Evolutionary conservation across 352 stramenopile genomes (phyloP), one percentile per base, ranked within the genome.

Genomic region (Globisporangium irregulare): DNA sequence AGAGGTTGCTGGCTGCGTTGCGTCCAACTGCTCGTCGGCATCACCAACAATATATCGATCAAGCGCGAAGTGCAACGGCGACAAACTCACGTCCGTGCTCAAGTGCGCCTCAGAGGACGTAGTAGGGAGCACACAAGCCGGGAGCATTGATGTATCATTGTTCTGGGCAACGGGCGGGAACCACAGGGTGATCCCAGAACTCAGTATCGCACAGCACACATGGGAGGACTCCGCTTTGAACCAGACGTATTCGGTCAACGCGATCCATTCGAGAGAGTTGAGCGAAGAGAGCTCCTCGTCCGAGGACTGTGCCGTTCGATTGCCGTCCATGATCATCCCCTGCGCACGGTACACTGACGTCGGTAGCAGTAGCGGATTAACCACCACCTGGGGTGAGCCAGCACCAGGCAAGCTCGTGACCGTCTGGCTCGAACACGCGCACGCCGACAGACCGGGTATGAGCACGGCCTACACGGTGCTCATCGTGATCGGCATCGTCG

Each of bases 91-190:
- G 4, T 48, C 56, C 10, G 69, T 74, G 29, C 34, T 62, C 12
- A 51, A 56, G 27, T 81, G 74, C 38, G 72, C 68, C 6, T 50
- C 68, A 8, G 64, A 72, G 1, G 64, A 72, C 25, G 53, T 72
- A 18, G 51, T 9, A 32, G 18, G 4, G 4, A 8, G 4, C 14
- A 20, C 38, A 25, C 27, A 36, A 12, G 1, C 15, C 2, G 41
- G 27, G 20, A 27, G 22, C 22, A 59, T 4, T 51, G 34, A n/a
- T 34, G 1, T 18, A 64, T 29, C 46, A 14, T 68, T 66, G 51
- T 70, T 80, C 67, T 80, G 73, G 73, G 67, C 73, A 18, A 80
- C 71, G 12, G 73, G 73, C 3, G 69, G 68, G 20, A 50, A 67
- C 15, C 61, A 34, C 4, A 53, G 57, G 12, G 61, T 65, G 29